These are phyloP conservation scores for Neolentinus lepideus DNA, from an alignment of 1,284 basidiomycete species.

Conservation along the genomic window DNA sequence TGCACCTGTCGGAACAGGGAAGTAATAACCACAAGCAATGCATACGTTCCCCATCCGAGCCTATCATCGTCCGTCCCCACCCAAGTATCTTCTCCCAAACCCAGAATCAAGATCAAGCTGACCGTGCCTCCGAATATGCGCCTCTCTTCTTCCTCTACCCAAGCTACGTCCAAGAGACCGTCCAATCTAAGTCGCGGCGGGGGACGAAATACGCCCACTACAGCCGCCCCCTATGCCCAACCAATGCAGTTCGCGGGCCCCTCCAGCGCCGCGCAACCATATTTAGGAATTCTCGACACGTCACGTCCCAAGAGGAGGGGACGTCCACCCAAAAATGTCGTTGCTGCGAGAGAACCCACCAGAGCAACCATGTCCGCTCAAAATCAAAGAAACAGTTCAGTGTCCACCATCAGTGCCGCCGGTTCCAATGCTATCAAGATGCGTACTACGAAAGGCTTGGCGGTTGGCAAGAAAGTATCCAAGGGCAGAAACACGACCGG, in stretches of 20 bases:
- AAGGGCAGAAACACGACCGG: conserved; percentile 31
- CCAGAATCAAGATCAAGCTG: conserved; percentile 65
- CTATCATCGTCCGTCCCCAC: conserved; percentile 16
- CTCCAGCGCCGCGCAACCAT: conserved; percentile 9
- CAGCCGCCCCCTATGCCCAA: conserved; percentile 3
- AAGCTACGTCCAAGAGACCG: conserved; percentile 4
- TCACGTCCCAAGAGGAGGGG: conserved; percentile 41
- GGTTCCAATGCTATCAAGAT: not conserved
- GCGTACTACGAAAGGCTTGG: not conserved
- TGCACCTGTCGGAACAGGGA: conserved; percentile 59
- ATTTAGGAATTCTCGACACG: conserved; percentile 15
- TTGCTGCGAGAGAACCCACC: conserved; percentile 19
- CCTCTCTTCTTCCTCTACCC: conserved; percentile 6
- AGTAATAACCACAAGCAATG: conserved; percentile 20
- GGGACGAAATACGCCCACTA: not conserved
- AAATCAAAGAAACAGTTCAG: conserved; percentile 1
- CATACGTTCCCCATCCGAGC: conserved; percentile 18
- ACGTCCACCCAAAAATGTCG: conserved; percentile 42
- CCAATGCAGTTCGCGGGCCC: conserved; percentile 4
- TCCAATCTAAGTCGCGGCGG: conserved; percentile 4
- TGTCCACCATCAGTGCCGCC: not conserved
- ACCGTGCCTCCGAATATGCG: conserved; percentile 43
- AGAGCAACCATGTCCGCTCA: conserved; percentile 11
- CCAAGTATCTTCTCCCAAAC: conserved; percentile 16
- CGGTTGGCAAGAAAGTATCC: conserved; percentile 27